These are phyloP conservation scores for Rhizopogon vinicolor DNA, from an alignment of 768 basidiomycete genomes.

Conservation along the genomic window DNA sequence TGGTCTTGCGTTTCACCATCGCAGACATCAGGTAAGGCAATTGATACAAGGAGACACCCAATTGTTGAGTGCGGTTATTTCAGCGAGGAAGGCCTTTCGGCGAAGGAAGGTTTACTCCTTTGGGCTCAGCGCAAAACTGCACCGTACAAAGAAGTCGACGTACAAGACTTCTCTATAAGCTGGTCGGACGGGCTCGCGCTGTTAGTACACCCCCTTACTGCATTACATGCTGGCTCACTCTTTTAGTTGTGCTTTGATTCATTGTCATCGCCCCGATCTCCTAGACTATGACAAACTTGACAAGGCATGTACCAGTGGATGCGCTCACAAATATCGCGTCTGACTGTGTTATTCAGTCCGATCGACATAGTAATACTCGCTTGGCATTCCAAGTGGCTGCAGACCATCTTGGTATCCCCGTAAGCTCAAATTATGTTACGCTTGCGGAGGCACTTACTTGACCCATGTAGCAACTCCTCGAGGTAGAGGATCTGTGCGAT, in stretches of 20 bases:
- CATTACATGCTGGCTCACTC: conserved; percentile 6
- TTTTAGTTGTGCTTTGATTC: conserved; percentile 92
- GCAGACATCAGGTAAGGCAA: conserved; percentile 87
- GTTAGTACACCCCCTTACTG: conserved; percentile 40
- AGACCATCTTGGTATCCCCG: conserved; percentile 86
- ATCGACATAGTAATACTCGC: conserved; percentile 78
- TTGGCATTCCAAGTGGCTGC: conserved; percentile 88
- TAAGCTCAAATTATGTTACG: conserved; percentile 34
- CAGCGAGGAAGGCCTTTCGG: conserved; percentile 98
- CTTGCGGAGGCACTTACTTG: neutral
- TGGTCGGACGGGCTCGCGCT: conserved; percentile 96
- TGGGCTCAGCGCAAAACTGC: conserved; percentile 98
- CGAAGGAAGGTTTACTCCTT: conserved; percentile 92
- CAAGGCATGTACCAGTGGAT: conserved; percentile 48
- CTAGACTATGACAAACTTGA: conserved; percentile 84
- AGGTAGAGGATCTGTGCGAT: conserved; percentile 94
- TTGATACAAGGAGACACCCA: neutral
- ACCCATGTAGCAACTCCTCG: conserved; percentile 74
- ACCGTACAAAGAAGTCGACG: conserved; percentile 86
- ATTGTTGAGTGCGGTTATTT: conserved; percentile 6
- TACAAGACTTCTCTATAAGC: conserved; percentile 88
- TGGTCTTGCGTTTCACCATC: conserved; percentile 96
- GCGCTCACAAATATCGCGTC: neutral
- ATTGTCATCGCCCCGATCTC: conserved; percentile 94
- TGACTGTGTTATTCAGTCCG: conserved; percentile 40